Conservation (phyloP, 306 rosid genomes). For the Ceratonia siliqua region DNA sequence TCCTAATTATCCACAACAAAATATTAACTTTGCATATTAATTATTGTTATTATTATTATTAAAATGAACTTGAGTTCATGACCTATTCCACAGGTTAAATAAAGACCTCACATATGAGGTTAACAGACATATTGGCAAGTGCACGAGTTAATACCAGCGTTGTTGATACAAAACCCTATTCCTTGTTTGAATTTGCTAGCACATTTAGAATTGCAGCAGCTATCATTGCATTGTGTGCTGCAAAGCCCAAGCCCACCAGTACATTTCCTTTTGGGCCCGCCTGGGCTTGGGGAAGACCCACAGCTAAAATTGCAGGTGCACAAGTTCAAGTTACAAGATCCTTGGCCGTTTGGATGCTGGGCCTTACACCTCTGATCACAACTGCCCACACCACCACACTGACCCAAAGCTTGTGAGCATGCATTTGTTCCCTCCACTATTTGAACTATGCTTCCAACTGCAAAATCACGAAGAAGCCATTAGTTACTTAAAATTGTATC, state of each 20-base stretch:
- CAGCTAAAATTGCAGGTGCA: not conserved
- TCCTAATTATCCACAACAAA: no score
- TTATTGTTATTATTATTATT: no score
- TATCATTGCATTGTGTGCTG: not conserved
- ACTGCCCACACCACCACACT: not conserved
- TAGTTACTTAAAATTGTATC: no score
- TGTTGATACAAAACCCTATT: not conserved
- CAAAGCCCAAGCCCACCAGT: not conserved
- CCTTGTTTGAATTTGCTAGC: not conserved
- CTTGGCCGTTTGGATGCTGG: not conserved
- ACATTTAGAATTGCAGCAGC: not conserved
- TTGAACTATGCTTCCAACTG: not conserved
- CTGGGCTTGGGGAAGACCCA: not conserved
- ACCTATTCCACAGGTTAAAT: not conserved
- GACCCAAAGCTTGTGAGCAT: not conserved
- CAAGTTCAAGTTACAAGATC: not conserved
- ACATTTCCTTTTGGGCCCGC: not conserved
- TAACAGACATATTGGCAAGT: not conserved
- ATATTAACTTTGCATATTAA: no score
- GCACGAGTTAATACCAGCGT: not conserved
- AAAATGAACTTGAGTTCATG: not conserved
- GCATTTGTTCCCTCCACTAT: not conserved
- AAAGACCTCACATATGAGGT: no score
- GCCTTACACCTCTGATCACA: slow-evolving; percentile 1
- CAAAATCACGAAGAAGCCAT: no score